A percentile compares a stretch with the other conserved stretches of the same genome.
Conservation (phyloP, 768 basidiomycete genomes). For the Hygrocybe punicea region DNA sequence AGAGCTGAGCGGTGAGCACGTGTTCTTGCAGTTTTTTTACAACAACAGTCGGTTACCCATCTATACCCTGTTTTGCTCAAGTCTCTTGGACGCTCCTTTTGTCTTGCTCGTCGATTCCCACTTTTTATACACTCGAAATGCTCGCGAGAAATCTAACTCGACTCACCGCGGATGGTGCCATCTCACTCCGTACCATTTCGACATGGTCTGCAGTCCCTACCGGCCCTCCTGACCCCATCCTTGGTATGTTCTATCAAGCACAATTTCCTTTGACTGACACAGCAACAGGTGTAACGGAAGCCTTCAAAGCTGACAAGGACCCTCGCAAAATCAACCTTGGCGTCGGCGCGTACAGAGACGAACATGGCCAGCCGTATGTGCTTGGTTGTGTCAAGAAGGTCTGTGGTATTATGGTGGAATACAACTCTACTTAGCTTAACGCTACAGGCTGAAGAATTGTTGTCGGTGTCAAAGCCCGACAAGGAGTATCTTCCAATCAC, state of each 20-base stretch:
- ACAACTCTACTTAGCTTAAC: neutral
- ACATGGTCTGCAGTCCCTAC: slow-evolving; percentile 80
- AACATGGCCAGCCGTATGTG: slow-evolving; percentile 91
- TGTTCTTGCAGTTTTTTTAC: no score
- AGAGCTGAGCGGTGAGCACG: no score
- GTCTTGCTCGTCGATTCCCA: no score
- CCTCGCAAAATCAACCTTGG: slow-evolving; percentile 95
- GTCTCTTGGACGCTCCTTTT: no score
- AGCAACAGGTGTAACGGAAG: slow-evolving; percentile 78
- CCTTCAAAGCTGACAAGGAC: slow-evolving; percentile 93
- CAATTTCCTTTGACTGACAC: slow-evolving; percentile 13
- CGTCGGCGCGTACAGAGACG: slow-evolving; percentile 95
- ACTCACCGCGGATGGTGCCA: neutral
- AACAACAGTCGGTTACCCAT: no score
- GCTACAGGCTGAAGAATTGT: slow-evolving; percentile 68
- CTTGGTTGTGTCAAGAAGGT: slow-evolving; percentile 87
- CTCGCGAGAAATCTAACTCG: neutral
- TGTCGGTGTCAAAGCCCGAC: slow-evolving; percentile 66
- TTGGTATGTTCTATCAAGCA: slow-evolving; percentile 50
- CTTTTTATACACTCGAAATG: neutral
- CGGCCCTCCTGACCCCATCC: slow-evolving; percentile 90
- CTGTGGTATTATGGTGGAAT: neutral
- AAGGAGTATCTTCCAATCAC: slow-evolving; percentile 98
- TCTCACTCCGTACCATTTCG: slow-evolving; percentile 51
- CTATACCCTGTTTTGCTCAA: no score